A percentile compares a stretch with the other conserved stretches of the same genome.
phyloP scores from a whole-genome alignment of 2,329 filamentous ascomycete species.

The Pseudogymnoascus pannorum region DNA sequence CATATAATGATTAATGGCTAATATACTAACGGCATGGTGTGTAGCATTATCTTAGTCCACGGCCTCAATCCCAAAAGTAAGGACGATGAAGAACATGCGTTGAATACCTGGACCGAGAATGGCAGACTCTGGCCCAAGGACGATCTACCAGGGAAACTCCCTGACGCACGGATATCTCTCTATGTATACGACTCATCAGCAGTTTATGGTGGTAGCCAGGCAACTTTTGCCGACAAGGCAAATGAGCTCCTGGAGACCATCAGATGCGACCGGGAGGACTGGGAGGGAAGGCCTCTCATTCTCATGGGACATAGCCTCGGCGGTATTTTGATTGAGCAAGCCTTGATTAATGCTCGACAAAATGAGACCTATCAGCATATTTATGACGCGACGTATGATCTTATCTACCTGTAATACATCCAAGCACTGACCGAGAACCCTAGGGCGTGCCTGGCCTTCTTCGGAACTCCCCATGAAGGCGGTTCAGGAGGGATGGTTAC shows the following conservation, averaged over 20 bases:
- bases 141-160: conserved; percentile 20
- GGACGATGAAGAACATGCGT: conserved; percentile 20
- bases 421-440: conserved; percentile 16
- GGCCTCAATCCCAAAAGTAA: conserved; percentile 23
- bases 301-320: conserved; percentile 22
- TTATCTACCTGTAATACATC: neutral
- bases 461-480: conserved; percentile 25
- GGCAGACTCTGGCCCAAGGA: conserved; percentile 25
- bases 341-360: conserved; percentile 24
- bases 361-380: conserved; percentile 17
- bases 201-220: conserved; percentile 17
- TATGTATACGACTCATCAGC: conserved; percentile 23
- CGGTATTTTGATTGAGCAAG: conserved; percentile 25
- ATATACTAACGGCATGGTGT: neutral
- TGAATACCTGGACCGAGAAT: conserved; percentile 23
- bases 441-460: conserved; percentile 22
- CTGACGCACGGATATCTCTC: conserved; percentile 24
- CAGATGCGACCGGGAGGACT: conserved; percentile 14
- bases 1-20: neutral
- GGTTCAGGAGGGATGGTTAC: conserved; percentile 16
- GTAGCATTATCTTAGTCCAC: conserved; percentile 23
- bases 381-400: neutral
- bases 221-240: conserved; percentile 21
- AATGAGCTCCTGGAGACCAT: conserved; percentile 23
- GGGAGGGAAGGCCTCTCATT: conserved; percentile 16